A percentile compares a stretch with the other conserved stretches of the same genome.
Conservation (phyloP, 2,329 filamentous ascomycete species). For the Neonectria faginata region DNA sequence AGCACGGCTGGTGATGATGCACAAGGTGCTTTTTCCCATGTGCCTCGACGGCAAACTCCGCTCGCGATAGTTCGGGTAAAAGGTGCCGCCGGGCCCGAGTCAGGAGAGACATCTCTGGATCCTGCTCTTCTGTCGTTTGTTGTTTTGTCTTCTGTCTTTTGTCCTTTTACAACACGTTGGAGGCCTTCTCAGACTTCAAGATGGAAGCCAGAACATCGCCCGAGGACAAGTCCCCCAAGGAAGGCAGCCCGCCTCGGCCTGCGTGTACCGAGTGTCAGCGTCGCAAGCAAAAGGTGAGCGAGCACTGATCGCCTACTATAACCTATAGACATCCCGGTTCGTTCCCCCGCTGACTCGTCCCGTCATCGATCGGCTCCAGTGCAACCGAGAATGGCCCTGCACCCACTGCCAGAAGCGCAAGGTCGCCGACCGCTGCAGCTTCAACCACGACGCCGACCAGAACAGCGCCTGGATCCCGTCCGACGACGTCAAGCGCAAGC, state of each 20-base stretch:
- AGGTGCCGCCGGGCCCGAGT: background rate
- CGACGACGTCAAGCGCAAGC: slow-evolving; percentile 40
- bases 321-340: too few relatives aligned
- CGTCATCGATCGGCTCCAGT: slow-evolving; percentile 40
- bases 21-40: background rate
- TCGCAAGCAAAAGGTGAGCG: slow-evolving; percentile 53
- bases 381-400: slow-evolving; percentile 55
- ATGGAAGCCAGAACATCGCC: slow-evolving; percentile 14
- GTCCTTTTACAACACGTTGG: background rate
- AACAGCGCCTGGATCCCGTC: slow-evolving; percentile 36
- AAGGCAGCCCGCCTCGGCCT: slow-evolving; percentile 40
- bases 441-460: slow-evolving; percentile 41
- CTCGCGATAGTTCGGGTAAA: slow-evolving; percentile 4
- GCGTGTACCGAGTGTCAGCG: slow-evolving; percentile 59
- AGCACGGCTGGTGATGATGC: background rate
- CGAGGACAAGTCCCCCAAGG: slow-evolving; percentile 29
- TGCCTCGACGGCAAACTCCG: background rate
- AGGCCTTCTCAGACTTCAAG: background rate
- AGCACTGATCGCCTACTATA: too few relatives aligned
- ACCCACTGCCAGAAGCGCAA: slow-evolving; percentile 55
- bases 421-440: slow-evolving; percentile 52
- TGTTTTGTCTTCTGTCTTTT: too few relatives aligned
- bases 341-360: background rate
- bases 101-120: background rate
- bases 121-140: too few relatives aligned